Evolutionary conservation across 345 rosid species (phyloP), one percentile per base, ranked within the genome.

Genomic region (Brassica incana): DNA sequence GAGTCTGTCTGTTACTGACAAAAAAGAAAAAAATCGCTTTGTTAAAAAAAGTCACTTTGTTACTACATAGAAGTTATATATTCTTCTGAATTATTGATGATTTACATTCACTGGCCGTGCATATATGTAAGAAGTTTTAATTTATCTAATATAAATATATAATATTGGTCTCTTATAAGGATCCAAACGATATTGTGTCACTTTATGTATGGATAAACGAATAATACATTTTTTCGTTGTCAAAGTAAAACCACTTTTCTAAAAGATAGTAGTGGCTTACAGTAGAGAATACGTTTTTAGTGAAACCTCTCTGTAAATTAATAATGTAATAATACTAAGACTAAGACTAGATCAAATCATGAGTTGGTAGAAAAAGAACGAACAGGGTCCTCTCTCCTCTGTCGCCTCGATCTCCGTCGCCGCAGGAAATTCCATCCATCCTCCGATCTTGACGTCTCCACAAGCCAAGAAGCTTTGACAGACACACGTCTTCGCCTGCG

Each of bases 401-500:
- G 80, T 60, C 95, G 92, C 45, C 92, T 87, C 32, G 92, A 91
- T 50, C 85, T 92, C 79, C 86, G 85, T 62, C 91, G 86, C 69
- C 90, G 85, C 68, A 84, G 85, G 72, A 95, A 86, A 70, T 83
- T 92, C 4, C 84, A 81, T 75, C 63, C 73, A 65, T 75, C 83
- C 66, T 80, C 71, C 52, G 77, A 83, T 65, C 77, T 73, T 16
- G 94, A 89, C 71, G 87, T 84, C 78, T 85, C 90, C 77, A 79
- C 90, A 43, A 90, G 89, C 73, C 92, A 84, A 72, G 99, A 95
- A 91, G 99, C 18, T 16, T 16, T 16, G 18, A 16, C 18, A 16
- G 18, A 16, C 18, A 16, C 18, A 16, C 18, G 18, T 16, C 18
- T 16, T 16, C 18, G 18, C 18, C 18, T 16, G 18, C 18, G 18